These are phyloP conservation scores for Cladosporium velox DNA, from an alignment of 2,329 filamentous ascomycete species.

Conservation along the genomic window DNA sequence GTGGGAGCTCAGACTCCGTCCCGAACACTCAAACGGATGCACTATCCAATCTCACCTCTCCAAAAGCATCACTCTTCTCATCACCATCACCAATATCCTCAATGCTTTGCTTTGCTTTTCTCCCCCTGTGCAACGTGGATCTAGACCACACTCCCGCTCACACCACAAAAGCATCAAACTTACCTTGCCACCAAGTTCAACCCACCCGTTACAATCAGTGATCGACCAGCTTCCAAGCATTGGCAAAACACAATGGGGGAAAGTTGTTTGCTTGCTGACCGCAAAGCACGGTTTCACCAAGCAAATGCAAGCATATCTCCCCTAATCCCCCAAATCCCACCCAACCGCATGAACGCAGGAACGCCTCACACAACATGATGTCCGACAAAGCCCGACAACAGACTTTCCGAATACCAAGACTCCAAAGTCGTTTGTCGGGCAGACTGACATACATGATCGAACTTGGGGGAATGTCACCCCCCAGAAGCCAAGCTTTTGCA, in stretches of 20 bases:
- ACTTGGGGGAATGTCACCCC: not conserved
- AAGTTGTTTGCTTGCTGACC: not conserved
- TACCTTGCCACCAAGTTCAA: not conserved
- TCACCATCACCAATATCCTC: not conserved
- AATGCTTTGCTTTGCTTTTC: not conserved
- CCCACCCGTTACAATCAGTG: not conserved
- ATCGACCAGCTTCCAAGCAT: slow-evolving; percentile 3
- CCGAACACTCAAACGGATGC: not conserved
- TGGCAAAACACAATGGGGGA: not conserved
- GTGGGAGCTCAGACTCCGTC: not conserved
- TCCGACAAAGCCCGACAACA: not conserved
- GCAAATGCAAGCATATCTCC: slow-evolving; percentile 4
- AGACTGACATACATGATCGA: not conserved
- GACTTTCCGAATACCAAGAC: not conserved
- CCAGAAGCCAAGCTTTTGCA: slow-evolving; percentile 4
- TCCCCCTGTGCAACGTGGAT: not conserved
- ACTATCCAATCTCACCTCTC: not conserved
- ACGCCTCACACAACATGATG: not conserved
- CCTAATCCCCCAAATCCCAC: not conserved
- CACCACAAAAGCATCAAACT: not conserved
- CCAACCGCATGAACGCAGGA: not conserved
- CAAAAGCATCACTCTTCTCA: not conserved
- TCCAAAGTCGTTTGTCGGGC: not conserved
- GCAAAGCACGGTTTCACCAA: slow-evolving; percentile 10
- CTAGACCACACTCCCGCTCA: not conserved